Evolutionary conservation across 208 protist species (phyloP), one percentile per base, ranked within the genome.

Genomic region (Porcisia hertigi): DNA sequence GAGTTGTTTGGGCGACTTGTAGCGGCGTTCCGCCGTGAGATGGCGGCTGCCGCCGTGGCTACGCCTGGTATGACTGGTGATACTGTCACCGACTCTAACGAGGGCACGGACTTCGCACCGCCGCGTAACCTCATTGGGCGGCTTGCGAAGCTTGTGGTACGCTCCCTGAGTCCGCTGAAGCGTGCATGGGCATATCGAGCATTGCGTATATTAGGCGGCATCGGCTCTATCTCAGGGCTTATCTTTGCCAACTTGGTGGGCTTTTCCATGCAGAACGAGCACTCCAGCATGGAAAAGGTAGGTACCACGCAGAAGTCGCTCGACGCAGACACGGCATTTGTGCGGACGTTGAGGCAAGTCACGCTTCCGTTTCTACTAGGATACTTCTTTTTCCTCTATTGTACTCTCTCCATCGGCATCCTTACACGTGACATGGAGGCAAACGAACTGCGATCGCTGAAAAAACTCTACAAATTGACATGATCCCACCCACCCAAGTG

Each of bases 241-340:
- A 83, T 91, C 47, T 81, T 87, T 18, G 82, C 76, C 7, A 94
- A 94, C 58, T 75, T 94, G 34, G 78, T 94, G 12, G 71, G 71
- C 25, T 75, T 75, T 59, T 75, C 71, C 47, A 75, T 75, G 71
- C 71, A 75, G 23, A 75, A 75, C 14, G 36, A n/a, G 1, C n/a
- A 18, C 4, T 36, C 34, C 7, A 54, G 23, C 2, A n/a, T 36
- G 3, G 59, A 30, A 18, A 67, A 62, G 62, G 6, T 41, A 3
- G 59, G 72, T 0, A 1, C 2, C 1, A 62, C 49, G 1, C 18
- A 54, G 2, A 20, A 39, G 30, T 3, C 58, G 20, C 49, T 60
- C 9, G 66, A 78, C 1, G 65, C 74, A 2, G 74, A 78, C 25
- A 8, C 34, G 1, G 54, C 25, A 8, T 55, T 78, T 23, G 9